Base-by-base conservation (phyloP, 805 yeast genomes). In the Ogataea methylovora region DNA sequence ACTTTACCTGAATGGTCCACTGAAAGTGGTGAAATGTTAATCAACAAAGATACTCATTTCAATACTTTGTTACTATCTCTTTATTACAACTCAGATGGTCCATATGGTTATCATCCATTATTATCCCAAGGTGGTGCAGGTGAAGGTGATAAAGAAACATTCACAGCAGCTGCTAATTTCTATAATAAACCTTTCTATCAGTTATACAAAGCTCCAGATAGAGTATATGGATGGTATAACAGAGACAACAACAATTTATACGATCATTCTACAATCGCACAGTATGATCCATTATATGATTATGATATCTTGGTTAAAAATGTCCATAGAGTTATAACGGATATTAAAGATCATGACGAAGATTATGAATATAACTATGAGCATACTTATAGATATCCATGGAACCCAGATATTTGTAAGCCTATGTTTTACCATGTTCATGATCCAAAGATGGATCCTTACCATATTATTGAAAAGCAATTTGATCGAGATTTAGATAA, bases 141-240 rank as follows among this genome's bases (percentile, higher is more conserved):
- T 9, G 84, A 78, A 55, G 87, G 87, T 33, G 88, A 80, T 51
- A 80, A 81, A 51, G 87, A 81, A 41, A 80, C 88, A 0, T 76
- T 77, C 41, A 57, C 76, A 30, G 79, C 84, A 0, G 80, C 85
- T 2, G 77, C 84, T 4, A 65, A 65, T 29, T 65, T 63, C 8
- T 54, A 69, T 23, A 54, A 59, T 5, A 52, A 65, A 29, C 59
- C 65, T 2, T 73, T 61, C 43, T 74, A 74, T 47, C 81, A 76
- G 51, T 56, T 66, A 6, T 61, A 63, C 31, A 60, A 62, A 12
- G 51, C 38, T 15, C 53, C 54, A 11, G 45, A 36, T 23, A 41
- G 44, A 27, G 27, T 49, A 0, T 46, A 40, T 30, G 53, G 52
- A 35, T 17, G 42, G 39, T 44, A 29, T 35, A 12, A 44, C 13